These are phyloP conservation scores for Verticillium tricorpus DNA, from an alignment of 2,329 filamentous ascomycete genomes.

Conservation along the genomic window DNA sequence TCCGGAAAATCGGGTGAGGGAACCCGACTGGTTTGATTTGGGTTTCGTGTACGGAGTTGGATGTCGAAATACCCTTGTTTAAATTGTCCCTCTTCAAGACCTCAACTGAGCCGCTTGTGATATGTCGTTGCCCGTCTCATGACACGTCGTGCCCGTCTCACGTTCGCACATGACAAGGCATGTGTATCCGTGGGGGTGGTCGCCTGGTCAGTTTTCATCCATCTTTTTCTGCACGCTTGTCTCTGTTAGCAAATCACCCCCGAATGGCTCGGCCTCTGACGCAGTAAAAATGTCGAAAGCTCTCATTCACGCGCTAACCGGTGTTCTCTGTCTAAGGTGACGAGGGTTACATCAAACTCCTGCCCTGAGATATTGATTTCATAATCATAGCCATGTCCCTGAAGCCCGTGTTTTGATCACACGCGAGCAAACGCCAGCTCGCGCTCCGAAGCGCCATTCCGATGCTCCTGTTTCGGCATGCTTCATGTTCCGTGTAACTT, in stretches of 20 bases:
- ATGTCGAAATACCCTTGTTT: neutral
- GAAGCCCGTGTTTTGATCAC: neutral
- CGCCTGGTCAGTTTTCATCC: too few species aligned
- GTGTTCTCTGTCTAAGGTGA: neutral
- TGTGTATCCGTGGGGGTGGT: too few species aligned
- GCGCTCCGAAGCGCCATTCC: neutral
- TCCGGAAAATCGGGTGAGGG: neutral
- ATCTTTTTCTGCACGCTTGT: too few species aligned
- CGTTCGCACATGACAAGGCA: too few species aligned
- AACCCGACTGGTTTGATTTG: neutral
- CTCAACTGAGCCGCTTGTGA: neutral
- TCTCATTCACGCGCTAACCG: neutral
- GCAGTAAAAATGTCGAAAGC: neutral
- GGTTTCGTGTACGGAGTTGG: neutral
- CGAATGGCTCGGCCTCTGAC: too few species aligned
- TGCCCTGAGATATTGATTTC: neutral
- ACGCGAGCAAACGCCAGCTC: neutral
- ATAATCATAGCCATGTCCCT: neutral
- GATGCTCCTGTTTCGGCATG: neutral
- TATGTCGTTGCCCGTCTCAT: neutral
- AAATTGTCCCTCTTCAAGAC: neutral
- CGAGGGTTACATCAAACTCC: neutral
- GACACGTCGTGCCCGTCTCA: too few species aligned
- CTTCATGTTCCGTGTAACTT: conserved; percentile 19
- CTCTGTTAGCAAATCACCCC: too few species aligned